Conservation (phyloP, 306 rosid species). For the Citrullus mucosospermus region DNA sequence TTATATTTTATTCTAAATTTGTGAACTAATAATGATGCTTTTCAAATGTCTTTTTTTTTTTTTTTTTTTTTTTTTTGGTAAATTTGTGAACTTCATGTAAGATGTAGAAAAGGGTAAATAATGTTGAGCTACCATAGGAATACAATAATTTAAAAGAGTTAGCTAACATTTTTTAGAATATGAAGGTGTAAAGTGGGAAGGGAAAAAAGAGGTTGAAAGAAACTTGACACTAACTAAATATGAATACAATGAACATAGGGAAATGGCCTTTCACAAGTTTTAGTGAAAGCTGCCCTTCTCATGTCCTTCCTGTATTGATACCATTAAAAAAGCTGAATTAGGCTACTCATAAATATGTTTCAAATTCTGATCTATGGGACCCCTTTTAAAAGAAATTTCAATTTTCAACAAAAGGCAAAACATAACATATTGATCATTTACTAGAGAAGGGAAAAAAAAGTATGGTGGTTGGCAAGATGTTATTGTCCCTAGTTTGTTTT, state of each 20-base stretch:
- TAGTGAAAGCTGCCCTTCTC: constrained; percentile 8
- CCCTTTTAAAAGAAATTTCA: neutral
- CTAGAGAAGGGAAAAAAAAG: neutral
- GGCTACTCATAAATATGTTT: neutral
- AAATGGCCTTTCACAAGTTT: neutral
- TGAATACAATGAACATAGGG: neutral
- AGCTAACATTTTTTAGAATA: neutral
- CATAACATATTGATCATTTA: neutral
- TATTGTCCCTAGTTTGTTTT: neutral
- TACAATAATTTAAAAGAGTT: neutral
- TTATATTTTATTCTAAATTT: too few species aligned
- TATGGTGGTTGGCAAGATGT: neutral
- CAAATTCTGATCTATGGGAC: neutral
- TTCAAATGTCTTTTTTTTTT: too few species aligned
- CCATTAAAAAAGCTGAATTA: neutral
- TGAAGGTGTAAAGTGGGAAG: neutral
- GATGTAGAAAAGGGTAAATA: neutral
- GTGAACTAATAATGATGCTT: too few species aligned
- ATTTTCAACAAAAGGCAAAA: neutral
- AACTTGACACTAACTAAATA: neutral
- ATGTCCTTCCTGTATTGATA: constrained; percentile 6
- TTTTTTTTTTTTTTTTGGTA: neutral
- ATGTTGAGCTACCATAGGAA: neutral
- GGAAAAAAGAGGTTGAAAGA: neutral
- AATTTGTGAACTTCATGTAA: neutral